Conservation (phyloP, 2,329 filamentous ascomycete species). For the Diaporthe citri region DNA sequence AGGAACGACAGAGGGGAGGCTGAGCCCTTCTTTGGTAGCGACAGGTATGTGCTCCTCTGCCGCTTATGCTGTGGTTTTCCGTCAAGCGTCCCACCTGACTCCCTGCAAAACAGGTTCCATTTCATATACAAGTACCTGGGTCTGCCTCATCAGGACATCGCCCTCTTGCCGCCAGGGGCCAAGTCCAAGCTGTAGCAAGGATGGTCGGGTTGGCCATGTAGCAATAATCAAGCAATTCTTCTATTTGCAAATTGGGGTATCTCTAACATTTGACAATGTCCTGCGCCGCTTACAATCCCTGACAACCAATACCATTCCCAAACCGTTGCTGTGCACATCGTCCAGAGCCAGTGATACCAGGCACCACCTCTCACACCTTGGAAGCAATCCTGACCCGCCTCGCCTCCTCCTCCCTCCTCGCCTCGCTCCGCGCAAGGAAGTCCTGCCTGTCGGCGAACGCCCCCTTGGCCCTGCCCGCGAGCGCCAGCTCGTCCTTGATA, state of each 20-base stretch:
- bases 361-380: conserved; percentile 43
- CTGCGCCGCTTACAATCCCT: conserved; percentile 1
- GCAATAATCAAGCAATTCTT: conserved; percentile 2
- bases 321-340: background rate
- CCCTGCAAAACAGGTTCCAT: conserved; percentile 64
- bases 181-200: conserved; percentile 52
- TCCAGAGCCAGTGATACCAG: background rate
- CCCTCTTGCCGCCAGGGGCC: conserved; percentile 52
- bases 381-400: conserved; percentile 64
- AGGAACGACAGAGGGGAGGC: conserved; percentile 67
- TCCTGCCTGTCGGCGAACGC: conserved; percentile 73
- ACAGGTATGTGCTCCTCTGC: conserved; percentile 60
- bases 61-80: background rate
- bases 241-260: conserved; percentile 35
- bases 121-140: conserved; percentile 77
- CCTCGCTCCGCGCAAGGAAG: conserved; percentile 75
- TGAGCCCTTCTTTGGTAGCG: conserved; percentile 83
- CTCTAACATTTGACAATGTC: conserved; percentile 6
- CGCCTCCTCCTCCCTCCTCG: conserved; percentile 71
- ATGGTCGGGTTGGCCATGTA: too few species aligned
- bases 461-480: conserved; percentile 74
- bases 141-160: conserved; percentile 69
- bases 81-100: background rate
- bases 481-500: conserved; percentile 75
- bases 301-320: background rate